Evolutionary conservation across 2,329 filamentous ascomycete genomes (phyloP).

Genomic region (Geosmithia putterillii): DNA sequence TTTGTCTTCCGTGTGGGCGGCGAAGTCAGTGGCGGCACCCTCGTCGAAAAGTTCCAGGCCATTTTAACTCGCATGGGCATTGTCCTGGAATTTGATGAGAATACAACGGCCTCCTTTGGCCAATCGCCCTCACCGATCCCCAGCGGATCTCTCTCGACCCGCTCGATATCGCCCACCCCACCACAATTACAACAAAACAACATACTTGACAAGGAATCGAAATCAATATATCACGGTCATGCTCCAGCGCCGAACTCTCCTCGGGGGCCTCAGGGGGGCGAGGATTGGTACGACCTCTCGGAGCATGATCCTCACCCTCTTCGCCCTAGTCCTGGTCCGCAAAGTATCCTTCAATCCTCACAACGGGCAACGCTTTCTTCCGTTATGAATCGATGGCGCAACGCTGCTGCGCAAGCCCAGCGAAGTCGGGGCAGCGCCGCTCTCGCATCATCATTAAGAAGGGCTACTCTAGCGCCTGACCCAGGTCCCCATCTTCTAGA

Average conservation of each 20-base stretch:
- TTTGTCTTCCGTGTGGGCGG: slow-evolving; percentile 71
- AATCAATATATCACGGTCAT: not conserved
- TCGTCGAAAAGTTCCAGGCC: slow-evolving; percentile 59
- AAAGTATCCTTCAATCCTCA: not conserved
- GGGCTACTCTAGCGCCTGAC: not conserved
- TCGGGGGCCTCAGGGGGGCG: not conserved
- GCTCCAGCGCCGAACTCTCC: not conserved
- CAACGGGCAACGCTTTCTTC: not conserved
- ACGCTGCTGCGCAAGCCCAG: not conserved
- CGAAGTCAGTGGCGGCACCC: slow-evolving; percentile 39
- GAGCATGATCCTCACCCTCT: not conserved
- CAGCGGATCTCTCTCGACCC: slow-evolving; percentile 7
- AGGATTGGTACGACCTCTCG: not conserved
- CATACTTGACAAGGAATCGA: not conserved
- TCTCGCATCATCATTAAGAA: not conserved
- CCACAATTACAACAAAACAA: not conserved
- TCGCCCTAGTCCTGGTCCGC: not conserved
- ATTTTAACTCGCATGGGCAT: slow-evolving; percentile 61
- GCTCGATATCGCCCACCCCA: not conserved
- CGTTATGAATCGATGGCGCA: slow-evolving; percentile 1
- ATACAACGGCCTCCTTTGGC: slow-evolving; percentile 10
- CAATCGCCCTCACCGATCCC: slow-evolving; percentile 4
- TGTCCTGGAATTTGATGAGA: slow-evolving; percentile 47
- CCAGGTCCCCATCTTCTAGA: not conserved
- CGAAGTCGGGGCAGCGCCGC: not conserved